Conservation (phyloP, 208 protist species). For the Trypanosoma brucei region DNA sequence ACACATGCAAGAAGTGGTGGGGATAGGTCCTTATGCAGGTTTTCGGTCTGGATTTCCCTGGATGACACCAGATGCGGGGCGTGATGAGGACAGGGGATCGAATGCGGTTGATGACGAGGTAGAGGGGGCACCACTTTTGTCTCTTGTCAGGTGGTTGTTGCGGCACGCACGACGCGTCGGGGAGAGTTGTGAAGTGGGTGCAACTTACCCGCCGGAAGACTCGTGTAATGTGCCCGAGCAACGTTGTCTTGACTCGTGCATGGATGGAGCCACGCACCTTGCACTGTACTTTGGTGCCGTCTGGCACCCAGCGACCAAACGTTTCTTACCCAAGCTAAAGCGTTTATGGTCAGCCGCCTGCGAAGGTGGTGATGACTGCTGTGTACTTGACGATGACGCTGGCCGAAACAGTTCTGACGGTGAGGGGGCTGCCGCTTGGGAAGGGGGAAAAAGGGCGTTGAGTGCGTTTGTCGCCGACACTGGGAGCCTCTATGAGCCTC, state of each 20-base stretch:
- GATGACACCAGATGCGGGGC: background rate
- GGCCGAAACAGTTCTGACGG: background rate
- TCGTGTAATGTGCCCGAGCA: background rate
- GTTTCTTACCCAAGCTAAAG: constrained; percentile 29
- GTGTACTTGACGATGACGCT: background rate
- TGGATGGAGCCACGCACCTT: constrained; percentile 34
- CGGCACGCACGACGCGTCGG: constrained; percentile 7
- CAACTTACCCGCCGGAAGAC: background rate
- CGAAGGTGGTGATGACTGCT: background rate
- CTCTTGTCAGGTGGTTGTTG: constrained; percentile 11
- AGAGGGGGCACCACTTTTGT: background rate
- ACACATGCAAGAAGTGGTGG: background rate
- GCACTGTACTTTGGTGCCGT: constrained; percentile 51
- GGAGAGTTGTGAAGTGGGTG: constrained; percentile 9
- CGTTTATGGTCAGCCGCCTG: constrained; percentile 28
- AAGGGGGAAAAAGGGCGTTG: constrained; percentile 6
- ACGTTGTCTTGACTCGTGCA: background rate
- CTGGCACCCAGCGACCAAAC: constrained; percentile 53
- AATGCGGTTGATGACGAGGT: background rate
- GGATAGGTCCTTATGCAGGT: background rate
- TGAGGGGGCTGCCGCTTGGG: background rate
- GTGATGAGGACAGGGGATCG: background rate
- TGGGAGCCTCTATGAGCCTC: background rate
- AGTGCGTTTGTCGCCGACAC: constrained; percentile 1
- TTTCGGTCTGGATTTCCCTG: constrained; percentile 15